Conservation (phyloP, 345 rosid genomes). For the Brassica juncea region DNA sequence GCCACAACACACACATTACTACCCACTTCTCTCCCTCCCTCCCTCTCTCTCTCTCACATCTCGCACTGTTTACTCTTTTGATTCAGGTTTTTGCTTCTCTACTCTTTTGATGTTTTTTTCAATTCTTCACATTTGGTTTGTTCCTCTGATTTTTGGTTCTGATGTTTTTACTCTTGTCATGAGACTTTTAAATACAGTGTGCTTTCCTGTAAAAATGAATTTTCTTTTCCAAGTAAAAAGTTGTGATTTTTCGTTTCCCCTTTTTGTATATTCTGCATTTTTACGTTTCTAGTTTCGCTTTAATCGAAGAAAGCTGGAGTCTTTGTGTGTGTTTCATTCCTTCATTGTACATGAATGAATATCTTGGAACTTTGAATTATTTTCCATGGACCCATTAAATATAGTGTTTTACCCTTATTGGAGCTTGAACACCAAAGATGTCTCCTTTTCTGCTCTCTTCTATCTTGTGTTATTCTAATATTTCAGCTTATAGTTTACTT, state of each 20-base stretch:
- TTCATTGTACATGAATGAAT: background rate
- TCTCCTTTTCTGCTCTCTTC: background rate
- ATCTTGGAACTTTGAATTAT: background rate
- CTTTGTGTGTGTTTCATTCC: background rate
- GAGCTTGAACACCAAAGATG: background rate
- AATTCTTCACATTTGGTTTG: conserved; percentile 1
- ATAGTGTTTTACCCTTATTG: background rate
- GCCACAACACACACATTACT: conserved; percentile 35
- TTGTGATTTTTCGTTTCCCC: conserved; percentile 6
- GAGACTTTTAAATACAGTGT: background rate
- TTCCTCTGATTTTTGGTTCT: conserved; percentile 6
- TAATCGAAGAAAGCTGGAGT: conserved; percentile 18
- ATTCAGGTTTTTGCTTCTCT: conserved; percentile 33
- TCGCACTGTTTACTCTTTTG: conserved; percentile 29
- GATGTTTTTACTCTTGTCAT: background rate
- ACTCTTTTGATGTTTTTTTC: background rate
- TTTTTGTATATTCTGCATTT: conserved; percentile 2
- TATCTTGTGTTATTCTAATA: background rate
- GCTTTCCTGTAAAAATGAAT: conserved; percentile 26
- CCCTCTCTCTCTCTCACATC: conserved; percentile 23
- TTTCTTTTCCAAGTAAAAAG: conserved; percentile 5
- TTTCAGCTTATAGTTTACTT: background rate
- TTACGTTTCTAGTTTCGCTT: conserved; percentile 3
- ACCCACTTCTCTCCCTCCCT: conserved; percentile 32
- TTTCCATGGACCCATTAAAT: background rate